A percentile compares a stretch with the other conserved stretches of the same genome.
Conservation (phyloP, 345 rosid genomes). For the Balakata baccata region DNA sequence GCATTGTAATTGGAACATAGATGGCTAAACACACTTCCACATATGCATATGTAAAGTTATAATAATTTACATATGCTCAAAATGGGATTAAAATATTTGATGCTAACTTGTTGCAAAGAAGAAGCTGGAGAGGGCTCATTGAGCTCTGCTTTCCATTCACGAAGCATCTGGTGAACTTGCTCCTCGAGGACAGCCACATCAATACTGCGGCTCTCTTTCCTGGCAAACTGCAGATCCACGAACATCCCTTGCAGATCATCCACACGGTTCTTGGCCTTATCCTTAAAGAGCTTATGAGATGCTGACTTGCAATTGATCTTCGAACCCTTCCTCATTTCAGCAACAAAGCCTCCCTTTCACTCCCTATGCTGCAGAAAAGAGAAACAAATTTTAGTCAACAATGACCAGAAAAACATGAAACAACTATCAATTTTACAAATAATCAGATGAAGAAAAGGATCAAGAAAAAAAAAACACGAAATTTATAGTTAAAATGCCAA, state of each 20-base stretch:
- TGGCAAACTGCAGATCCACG: slow-evolving; percentile 83
- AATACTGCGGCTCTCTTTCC: slow-evolving; percentile 72
- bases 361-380: slow-evolving; percentile 5
- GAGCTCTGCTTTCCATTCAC: slow-evolving; percentile 98
- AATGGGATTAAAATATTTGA: slow-evolving; percentile 15
- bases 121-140: slow-evolving; percentile 97
- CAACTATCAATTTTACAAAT: background rate
- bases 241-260: slow-evolving; percentile 95
- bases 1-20: background rate
- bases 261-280: slow-evolving; percentile 91
- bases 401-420: background rate
- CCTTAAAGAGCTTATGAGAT: slow-evolving; percentile 92
- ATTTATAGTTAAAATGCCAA: background rate
- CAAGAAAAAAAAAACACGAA: background rate
- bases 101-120: slow-evolving; percentile 89
- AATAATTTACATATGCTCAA: slow-evolving; percentile 13
- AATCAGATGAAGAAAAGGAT: background rate
- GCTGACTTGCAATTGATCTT: slow-evolving; percentile 86
- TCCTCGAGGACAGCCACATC: slow-evolving; percentile 86
- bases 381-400: background rate
- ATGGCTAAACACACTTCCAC: background rate
- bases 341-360: slow-evolving; percentile 10
- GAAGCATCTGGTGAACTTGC: slow-evolving; percentile 99
- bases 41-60: background rate
- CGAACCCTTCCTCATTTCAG: slow-evolving; percentile 72